Base-by-base conservation (phyloP, 2,329 filamentous ascomycete genomes). In the Botrytis deweyae region DNA sequence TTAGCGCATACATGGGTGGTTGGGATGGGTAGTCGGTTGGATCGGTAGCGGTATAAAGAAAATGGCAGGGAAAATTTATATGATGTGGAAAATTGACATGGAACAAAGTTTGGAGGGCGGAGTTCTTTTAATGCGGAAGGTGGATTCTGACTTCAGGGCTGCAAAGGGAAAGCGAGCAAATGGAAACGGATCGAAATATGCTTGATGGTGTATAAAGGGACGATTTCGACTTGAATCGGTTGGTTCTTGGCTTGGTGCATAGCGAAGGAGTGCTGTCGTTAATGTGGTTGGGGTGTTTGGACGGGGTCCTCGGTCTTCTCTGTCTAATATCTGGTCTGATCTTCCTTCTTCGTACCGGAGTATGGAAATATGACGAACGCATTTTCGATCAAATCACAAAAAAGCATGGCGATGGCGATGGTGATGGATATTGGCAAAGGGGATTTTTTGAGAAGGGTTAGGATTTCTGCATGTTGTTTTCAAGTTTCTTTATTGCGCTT, bases 91-190 rank as follows among this genome's bases (percentile, higher is more conserved):
- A 77, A 74, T 77, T 74, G 63, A 74, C 22, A 64, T 77, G 77
- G 77, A 77, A 76, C 65, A 63, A 63, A 70, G 72, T 73, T 63
- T 40, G 72, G 78, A 78, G 78, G 76, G 77, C 77, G 80, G 80
- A 81, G 80, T 80, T 80, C 76, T 80, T 75, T 81, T 81, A 78
- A 81, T 81, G 80, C 80, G 80, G 80, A 79, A 78, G 78, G 77
- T 75, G 77, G 73, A 75, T 76, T 78, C 74, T 78, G 77, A 75
- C 76, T 69, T 74, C 67, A 70, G 72, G 75, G 66, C 36, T 72
- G 71, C 63, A 68, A 72, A 76, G 42, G 65, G 74, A 64, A 74
- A 76, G 74, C 73, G 70, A 70, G 73, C 58, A 74, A 73, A 72
- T 68, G 75, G 71, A 72, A 73, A 73, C 63, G 72, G 72, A 62